Conservation (phyloP, 768 basidiomycete genomes). For the Boletellus emodensis region DNA sequence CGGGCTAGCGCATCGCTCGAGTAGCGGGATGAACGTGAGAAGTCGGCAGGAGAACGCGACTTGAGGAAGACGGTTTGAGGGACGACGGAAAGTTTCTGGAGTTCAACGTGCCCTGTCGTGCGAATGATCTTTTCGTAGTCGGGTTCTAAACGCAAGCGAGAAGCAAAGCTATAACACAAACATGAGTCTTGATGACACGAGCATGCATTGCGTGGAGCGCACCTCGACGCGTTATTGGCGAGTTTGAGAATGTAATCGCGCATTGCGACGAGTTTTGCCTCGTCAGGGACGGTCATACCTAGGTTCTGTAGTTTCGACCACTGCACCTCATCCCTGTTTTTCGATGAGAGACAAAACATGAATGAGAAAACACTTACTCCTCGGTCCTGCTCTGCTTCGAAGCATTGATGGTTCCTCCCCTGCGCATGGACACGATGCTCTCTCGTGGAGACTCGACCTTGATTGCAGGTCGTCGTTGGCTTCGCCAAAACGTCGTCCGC, state of each 20-base stretch:
- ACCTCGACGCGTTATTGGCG: constrained; percentile 77
- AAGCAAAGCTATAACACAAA: constrained; percentile 51
- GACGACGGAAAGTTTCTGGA: constrained; percentile 85
- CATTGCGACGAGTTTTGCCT: constrained; percentile 84
- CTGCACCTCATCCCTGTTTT: constrained; percentile 69
- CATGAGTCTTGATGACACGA: constrained; percentile 2
- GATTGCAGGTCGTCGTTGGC: constrained; percentile 39
- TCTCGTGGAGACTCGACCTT: constrained; percentile 70
- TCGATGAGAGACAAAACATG: not conserved
- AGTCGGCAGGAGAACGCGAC: constrained; percentile 37
- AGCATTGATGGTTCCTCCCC: constrained; percentile 36
- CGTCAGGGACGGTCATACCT: constrained; percentile 80
- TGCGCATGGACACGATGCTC: constrained; percentile 63
- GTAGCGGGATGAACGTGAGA: constrained; percentile 39
- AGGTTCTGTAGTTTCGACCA: constrained; percentile 77
- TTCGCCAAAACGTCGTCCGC: constrained; percentile 76
- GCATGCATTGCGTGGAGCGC: constrained; percentile 8
- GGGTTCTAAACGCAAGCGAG: constrained; percentile 57
- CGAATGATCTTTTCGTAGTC: constrained; percentile 63
- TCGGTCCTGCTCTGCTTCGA: constrained; percentile 59
- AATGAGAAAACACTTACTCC: constrained; percentile 51
- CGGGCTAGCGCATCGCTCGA: constrained; percentile 40
- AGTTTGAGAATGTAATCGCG: constrained; percentile 84
- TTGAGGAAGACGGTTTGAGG: constrained; percentile 90
- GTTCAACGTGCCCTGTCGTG: constrained; percentile 62